Evolutionary conservation across 2,329 filamentous ascomycete species (phyloP).

Genomic region (Periconia sp.): DNA sequence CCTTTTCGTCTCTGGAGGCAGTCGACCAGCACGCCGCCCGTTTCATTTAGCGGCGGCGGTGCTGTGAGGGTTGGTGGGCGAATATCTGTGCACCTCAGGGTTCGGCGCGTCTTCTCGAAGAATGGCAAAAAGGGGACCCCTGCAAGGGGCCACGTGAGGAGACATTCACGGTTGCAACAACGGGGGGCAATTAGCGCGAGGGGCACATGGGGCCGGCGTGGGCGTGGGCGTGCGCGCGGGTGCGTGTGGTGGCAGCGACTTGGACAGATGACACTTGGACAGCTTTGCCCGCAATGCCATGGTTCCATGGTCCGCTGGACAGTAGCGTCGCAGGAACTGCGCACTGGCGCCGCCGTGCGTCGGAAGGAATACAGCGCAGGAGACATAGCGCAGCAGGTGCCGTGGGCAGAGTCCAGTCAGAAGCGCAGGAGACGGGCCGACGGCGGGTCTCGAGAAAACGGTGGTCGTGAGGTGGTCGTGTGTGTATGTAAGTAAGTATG

Average conservation of each 20-base stretch:
- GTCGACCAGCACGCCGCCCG: conserved; percentile 27
- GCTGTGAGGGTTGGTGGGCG: conserved; percentile 8
- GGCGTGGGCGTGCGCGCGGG: conserved; percentile 3
- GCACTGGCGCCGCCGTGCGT: conserved; percentile 12
- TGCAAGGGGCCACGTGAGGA: conserved; percentile 22
- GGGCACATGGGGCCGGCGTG: conserved; percentile 8
- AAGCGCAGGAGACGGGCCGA: conserved; percentile 28
- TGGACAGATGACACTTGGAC: no score
- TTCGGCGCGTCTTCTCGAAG: conserved; percentile 24
- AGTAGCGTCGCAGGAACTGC: conserved; percentile 10
- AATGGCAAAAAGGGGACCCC: conserved; percentile 10
- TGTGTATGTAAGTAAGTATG: no score
- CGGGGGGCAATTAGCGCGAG: conserved; percentile 16
- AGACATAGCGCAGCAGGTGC: conserved; percentile 16
- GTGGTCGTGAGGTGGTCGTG: no score
- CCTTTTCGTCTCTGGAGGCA: conserved; percentile 16
- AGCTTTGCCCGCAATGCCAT: no score
- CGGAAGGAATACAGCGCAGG: conserved; percentile 20
- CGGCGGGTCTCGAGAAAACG: no score
- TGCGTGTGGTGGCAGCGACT: conserved; percentile 1
- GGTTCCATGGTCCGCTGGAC: conserved; percentile 2
- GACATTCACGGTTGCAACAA: conserved; percentile 12
- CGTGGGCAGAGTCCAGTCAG: conserved; percentile 36
- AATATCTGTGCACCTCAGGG: conserved; percentile 1
- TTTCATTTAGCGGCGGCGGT: conserved; percentile 37